Conservation (phyloP, 108 stramenopile species). For the Nannochloropsis salina region DNA sequence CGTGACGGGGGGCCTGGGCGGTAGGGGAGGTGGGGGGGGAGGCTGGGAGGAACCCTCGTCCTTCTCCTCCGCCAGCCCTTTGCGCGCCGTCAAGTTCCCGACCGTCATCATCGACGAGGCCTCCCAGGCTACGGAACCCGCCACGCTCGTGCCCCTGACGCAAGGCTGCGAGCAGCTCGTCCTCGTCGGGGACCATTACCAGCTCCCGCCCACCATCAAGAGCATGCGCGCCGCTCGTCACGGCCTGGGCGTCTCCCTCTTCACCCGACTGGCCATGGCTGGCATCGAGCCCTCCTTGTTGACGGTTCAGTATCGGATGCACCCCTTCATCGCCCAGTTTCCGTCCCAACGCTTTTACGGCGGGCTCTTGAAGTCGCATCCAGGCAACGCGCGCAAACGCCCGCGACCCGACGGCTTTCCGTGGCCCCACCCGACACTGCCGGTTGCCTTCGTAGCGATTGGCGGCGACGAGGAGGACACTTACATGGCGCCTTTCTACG, state of each 20-base stretch:
- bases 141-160: slow-evolving; percentile 63
- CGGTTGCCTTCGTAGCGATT: slow-evolving; percentile 35
- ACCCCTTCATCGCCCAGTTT: slow-evolving; percentile 44
- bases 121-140: slow-evolving; percentile 47
- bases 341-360: slow-evolving; percentile 47
- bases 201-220: slow-evolving; percentile 58
- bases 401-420: slow-evolving; percentile 37
- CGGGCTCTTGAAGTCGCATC: neutral
- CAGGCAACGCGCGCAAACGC: neutral
- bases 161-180: slow-evolving; percentile 84
- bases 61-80: slow-evolving; percentile 28
- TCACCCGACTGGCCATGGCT: slow-evolving; percentile 39
- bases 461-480: neutral
- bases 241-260: slow-evolving; percentile 46
- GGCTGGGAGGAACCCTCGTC: slow-evolving; percentile 6
- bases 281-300: slow-evolving; percentile 38
- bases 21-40: slow-evolving; percentile 24
- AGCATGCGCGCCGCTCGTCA: slow-evolving; percentile 26
- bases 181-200: slow-evolving; percentile 92
- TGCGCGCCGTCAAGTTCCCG: slow-evolving; percentile 44
- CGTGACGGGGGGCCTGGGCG: neutral
- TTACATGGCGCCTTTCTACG: neutral
- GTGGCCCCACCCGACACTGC: slow-evolving; percentile 26
- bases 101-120: slow-evolving; percentile 56
- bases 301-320: slow-evolving; percentile 46